These are phyloP conservation scores for Trichoderma asperelloides DNA, from an alignment of 495 filamentous ascomycete genomes.

Conservation along the genomic window DNA sequence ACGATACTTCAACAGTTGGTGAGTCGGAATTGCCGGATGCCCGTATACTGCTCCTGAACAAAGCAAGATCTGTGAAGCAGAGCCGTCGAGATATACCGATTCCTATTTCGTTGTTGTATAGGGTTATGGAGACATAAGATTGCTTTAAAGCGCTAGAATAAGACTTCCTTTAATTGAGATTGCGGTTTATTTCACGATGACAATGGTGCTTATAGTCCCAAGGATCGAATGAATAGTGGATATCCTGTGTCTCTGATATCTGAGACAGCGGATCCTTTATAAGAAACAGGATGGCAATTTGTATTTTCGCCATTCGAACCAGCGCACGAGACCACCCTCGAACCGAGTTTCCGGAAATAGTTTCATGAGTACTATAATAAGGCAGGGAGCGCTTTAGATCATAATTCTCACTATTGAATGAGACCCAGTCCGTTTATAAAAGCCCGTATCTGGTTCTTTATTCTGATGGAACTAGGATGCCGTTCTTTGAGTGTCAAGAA, in stretches of 20 bases:
- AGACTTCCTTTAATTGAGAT: conserved; percentile 18
- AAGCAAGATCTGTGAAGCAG: conserved; percentile 32
- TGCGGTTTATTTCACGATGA: conserved; percentile 26
- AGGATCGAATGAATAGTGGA: conserved; percentile 23
- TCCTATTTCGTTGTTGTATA: conserved; percentile 14
- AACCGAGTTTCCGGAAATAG: conserved; percentile 45
- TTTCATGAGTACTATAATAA: conserved; percentile 44
- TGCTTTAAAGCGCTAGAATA: conserved; percentile 15
- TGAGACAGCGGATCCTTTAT: conserved; percentile 34
- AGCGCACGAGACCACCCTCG: conserved; percentile 47
- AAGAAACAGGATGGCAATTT: conserved; percentile 42
- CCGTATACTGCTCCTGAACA: conserved; percentile 21
- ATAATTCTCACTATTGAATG: conserved; percentile 22
- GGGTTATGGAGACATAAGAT: conserved; percentile 3
- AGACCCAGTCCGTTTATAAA: conserved; percentile 12
- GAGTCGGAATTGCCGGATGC: conserved; percentile 22
- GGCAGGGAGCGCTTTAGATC: conserved; percentile 24
- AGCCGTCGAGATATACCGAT: conserved; percentile 32
- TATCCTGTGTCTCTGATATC: conserved; percentile 18
- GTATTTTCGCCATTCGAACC: conserved; percentile 53
- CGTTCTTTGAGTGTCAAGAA: too few species aligned
- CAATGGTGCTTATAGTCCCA: conserved; percentile 20
- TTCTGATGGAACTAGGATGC: too few species aligned
- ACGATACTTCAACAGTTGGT: conserved; percentile 15
- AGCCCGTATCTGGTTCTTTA: too few species aligned